Evolutionary conservation across 768 basidiomycete species (phyloP), one percentile per base, ranked within the genome.

Genomic region (Lactifluus volemus): DNA sequence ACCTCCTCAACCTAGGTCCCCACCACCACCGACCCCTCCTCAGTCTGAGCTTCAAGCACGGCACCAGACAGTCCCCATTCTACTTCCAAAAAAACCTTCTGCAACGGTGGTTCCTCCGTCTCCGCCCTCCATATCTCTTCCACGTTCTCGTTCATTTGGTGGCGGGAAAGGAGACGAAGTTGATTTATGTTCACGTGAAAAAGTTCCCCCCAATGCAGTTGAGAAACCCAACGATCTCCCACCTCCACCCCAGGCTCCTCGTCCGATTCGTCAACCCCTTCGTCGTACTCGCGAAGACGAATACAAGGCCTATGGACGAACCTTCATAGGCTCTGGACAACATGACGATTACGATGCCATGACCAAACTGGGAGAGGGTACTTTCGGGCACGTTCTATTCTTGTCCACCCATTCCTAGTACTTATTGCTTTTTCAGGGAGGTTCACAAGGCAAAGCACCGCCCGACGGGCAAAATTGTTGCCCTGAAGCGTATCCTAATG

Each of bases 401-500:
- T 55, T 49, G n/a, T 34, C 36, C 49, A 60, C 42, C 6, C 5
- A 30, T n/a, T 3, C 17, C 9, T 15, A 5, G 25, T 8, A 29
- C 38, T 61, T 21, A 61, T 30, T 7, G 4, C 9, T 29, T 57
- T 29, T 53, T 44, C 70, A 93, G 92, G 45, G 93, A 95, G 72
- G 93, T 97, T 2, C 92, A 95, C 71, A 93, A 93, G 67, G 94
- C 91, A 6, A 77, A 85, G 15, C 85, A 89, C 63, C 80, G 78
- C 14, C 67, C 75, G 3, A 84, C 83, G 0, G 81, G 83, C 1
- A 77, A 73, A 11, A 72, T 78, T 0, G 93, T 98, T 11, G 96
- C 96, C 7, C 75, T 98, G 52, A 98, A 98, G 73, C 85, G 94
- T 54, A 95, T 98, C 66, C 78, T 98, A 58, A 92, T 97, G 84